Conservation (phyloP, 2,329 filamentous ascomycete genomes). For the Triangularia setosa region DNA sequence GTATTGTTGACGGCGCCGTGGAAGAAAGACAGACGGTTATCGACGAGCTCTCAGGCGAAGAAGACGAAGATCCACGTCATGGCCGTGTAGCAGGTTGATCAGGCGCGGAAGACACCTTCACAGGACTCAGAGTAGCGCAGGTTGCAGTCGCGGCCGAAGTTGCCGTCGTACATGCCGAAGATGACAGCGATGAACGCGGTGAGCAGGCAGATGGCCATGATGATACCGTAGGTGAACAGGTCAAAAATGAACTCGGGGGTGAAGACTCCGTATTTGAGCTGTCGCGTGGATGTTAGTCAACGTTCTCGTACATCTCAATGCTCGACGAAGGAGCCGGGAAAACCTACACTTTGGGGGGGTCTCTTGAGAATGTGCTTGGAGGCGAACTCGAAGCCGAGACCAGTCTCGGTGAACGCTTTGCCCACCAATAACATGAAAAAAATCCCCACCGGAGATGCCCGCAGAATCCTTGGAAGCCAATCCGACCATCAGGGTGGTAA, state of each 20-base stretch:
- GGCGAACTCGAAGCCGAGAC: constrained; percentile 65
- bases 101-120: constrained; percentile 58
- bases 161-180: constrained; percentile 51
- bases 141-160: constrained; percentile 58
- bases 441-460: constrained; percentile 66
- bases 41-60: constrained; percentile 66
- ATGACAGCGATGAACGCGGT: constrained; percentile 55
- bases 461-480: constrained; percentile 63
- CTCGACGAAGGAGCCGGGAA: neutral
- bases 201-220: constrained; percentile 59
- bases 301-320: neutral
- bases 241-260: constrained; percentile 61
- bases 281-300: neutral
- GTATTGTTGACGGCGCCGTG: constrained; percentile 49
- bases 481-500: constrained; percentile 62
- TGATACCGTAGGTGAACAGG: constrained; percentile 59
- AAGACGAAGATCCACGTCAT: constrained; percentile 67
- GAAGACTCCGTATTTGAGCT: constrained; percentile 53
- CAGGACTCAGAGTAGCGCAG: constrained; percentile 47
- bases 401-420: constrained; percentile 67
- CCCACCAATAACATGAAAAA: constrained; percentile 74
- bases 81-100: constrained; percentile 62
- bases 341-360: constrained; percentile 54
- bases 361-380: constrained; percentile 63
- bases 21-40: constrained; percentile 64